Evolutionary conservation across 257 asterid genomes (phyloP), one percentile per base, ranked within the genome.

Genomic region (Solanum chiquidenum): DNA sequence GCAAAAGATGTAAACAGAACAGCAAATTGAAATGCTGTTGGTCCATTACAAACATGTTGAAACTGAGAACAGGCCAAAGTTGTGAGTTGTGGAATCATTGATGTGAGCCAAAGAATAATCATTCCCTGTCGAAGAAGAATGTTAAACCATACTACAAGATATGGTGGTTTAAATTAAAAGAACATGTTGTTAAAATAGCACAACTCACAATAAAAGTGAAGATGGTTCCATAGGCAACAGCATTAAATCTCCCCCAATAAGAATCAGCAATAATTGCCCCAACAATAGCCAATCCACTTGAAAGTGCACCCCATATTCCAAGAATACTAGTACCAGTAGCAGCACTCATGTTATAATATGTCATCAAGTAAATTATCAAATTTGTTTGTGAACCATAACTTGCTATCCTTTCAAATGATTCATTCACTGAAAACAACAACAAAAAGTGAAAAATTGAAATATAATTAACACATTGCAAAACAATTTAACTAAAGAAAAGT

Each of bases 331-430:
- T 40, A 7, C 84, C 87, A 86, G 71, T 86, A 16, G 77, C 87
- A 46, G 89, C 88, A 42, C 76, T 27, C 52, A 86, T 52, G 12
- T 31, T 49, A 52, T 89, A 86, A 58, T 44, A 58, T 66, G 64
- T 69, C 88, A 83, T 89, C 85, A 89, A 86, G 69, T 89, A 89
- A 16, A 86, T 20, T 37, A 89, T 80, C 90, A 89, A 82, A 55
- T 80, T 89, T 52, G 87, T 77, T 64, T 23, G 5, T 40, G 86
- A 60, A 20, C 87, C 89, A 72, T 79, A 71, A 64, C 87, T 89
- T 68, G 89, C 87, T 64, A 89, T 6, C 62, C 60, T 86, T 58
- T 89, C 89, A 58, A 86, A 86, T 68, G 90, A 49, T 55, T 89
- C 90, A 86, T 79, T 86, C 79, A 86, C 90, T 89, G 85, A 14